Evolutionary conservation across 148 eudicot species (phyloP).

Genomic region (Salicornia ramosissima): DNA sequence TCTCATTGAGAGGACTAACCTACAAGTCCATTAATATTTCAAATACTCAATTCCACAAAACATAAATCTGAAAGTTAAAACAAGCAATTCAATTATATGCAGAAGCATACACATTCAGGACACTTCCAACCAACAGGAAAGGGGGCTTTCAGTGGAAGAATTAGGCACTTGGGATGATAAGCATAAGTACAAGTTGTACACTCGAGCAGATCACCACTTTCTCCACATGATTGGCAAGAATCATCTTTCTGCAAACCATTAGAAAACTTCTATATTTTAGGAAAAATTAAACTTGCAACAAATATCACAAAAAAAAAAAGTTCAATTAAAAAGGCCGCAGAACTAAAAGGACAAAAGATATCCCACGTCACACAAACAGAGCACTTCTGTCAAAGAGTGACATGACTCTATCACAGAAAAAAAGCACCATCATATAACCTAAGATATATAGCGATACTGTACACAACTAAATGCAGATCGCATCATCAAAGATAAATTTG

Average conservation of each 20-base stretch:
- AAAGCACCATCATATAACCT: too few relatives aligned
- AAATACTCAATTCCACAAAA: conserved; percentile 4
- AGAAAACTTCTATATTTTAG: conserved; percentile 10
- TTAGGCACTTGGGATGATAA: conserved; percentile 87
- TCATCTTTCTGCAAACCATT: conserved; percentile 55
- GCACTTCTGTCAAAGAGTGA: background rate
- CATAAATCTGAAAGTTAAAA: conserved; percentile 1
- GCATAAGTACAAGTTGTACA: conserved; percentile 85
- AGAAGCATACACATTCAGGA: conserved; percentile 82
- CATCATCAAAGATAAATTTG: background rate
- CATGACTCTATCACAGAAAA: background rate
- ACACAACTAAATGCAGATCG: background rate
- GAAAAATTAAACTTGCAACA: background rate
- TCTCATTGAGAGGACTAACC: conserved; percentile 87
- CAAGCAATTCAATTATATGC: conserved; percentile 12
- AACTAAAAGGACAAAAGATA: background rate
- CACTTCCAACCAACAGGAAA: conserved; percentile 77
- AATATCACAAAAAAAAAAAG: conserved; percentile 2
- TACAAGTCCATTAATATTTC: conserved; percentile 33
- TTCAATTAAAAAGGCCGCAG: conserved; percentile 5
- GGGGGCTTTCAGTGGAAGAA: conserved; percentile 75
- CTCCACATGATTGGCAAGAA: conserved; percentile 68
- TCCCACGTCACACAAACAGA: background rate
- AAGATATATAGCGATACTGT: background rate
- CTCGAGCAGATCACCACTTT: conserved; percentile 42